Evolutionary conservation across 2,329 filamentous ascomycete species (phyloP), one percentile per base, ranked within the genome.

Genomic region (Xylariaceae sp.): DNA sequence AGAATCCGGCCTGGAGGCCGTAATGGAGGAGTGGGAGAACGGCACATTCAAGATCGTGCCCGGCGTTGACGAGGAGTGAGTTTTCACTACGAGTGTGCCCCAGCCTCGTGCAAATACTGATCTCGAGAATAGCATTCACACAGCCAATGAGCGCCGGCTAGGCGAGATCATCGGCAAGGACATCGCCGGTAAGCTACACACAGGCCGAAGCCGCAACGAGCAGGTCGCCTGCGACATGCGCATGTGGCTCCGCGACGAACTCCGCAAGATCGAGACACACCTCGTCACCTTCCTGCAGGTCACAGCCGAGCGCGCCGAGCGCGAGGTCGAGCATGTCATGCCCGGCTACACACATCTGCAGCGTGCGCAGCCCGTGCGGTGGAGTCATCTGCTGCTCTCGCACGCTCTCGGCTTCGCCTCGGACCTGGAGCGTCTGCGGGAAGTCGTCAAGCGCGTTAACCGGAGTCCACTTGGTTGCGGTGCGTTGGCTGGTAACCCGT

Each of bases 191-290:
- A 96, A 96, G 78, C 83, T 96, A 59, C 92, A 96, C 76, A 96
- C 92, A 2, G 88, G 88, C 49, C 87, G 92, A 55, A 92, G 88
- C 73, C 84, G 92, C 67, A 96, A 96, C 71, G 92, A 97, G 76
- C 92, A 96, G 76, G 86, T 96, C 58, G 91, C 87, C 52, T 92
- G 88, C 18, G 91, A 96, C 70, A 93, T 96, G 89, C 87, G 91
- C 62, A 79, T 96, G 73, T 97, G 91, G 91, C 76, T 96, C 64
- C 82, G 90, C 49, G 87, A 92, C 64, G 82, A 88, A 76, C 78
- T 96, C 59, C 81, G 81, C 58, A 79, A 80, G 64, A 84, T 96
- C 55, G 90, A 95, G 67, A 73, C 67, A 42, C 84, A 86, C 67
- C 80, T 96, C 3, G 78, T 84, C 49, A 81, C 84, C 57, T 82